Percentiles rank a stretch among this genome's conserved stretches.
These are phyloP conservation scores for Arctium minus DNA, from an alignment of 129 eudicot species.

Conservation along the genomic window DNA sequence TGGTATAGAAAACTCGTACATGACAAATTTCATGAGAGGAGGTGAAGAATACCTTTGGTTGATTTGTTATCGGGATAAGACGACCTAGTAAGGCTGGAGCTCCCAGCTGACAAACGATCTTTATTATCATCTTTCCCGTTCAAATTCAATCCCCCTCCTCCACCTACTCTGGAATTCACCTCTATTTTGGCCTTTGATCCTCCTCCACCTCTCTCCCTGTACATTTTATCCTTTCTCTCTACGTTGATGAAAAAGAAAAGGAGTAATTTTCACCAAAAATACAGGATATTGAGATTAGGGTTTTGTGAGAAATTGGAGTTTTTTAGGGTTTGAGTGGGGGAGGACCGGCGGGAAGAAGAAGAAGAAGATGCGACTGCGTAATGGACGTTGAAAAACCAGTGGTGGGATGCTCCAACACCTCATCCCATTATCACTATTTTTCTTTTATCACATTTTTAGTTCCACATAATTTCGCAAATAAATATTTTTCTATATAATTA, in stretches of 20 bases:
- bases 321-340: neutral
- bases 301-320: neutral
- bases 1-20: neutral
- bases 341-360: neutral
- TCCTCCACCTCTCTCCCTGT: conserved; percentile 42
- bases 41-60: neutral
- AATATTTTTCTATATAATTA: no score
- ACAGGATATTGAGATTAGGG: conserved; percentile 13
- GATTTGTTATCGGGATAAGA: neutral
- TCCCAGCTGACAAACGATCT: neutral
- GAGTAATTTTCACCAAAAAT: neutral
- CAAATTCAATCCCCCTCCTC: conserved; percentile 13
- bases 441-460: no score
- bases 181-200: conserved; percentile 27
- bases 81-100: conserved; percentile 6
- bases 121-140: conserved; percentile 23
- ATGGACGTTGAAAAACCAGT: neutral
- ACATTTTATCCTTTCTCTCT: conserved; percentile 26
- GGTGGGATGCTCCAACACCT: neutral
- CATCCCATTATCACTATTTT: neutral
- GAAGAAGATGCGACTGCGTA: no score
- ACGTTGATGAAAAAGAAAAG: neutral
- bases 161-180: conserved; percentile 8
- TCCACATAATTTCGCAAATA: no score
- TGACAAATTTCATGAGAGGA: neutral